Base-by-base conservation (phyloP, 1,284 basidiomycete genomes). In the Xerocomus amazonicus region DNA sequence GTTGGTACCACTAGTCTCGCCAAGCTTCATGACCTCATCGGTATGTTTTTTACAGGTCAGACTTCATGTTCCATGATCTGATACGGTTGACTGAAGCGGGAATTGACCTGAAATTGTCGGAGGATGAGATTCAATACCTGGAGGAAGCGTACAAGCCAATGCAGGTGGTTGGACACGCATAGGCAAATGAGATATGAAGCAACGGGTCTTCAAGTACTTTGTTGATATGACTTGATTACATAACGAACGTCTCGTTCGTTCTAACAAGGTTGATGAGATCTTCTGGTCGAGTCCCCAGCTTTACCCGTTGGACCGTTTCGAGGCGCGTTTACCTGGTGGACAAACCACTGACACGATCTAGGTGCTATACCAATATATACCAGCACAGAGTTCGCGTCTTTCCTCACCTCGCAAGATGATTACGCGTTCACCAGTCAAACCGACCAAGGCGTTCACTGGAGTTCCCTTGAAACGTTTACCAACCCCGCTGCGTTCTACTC, bases 61-160 rank as follows among this genome's bases (percentile, higher is more conserved):
- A 23, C 10, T 9, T 1, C 42, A n/a, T 27, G 6, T 28, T 19
- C 3, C n/a, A n/a, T 34, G 19, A 33, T 26, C 45, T 56, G 26
- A 61, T 29, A 12, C 4, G 19, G 29, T 1, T 5, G 9, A 19
- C 33, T 31, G 28, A 56, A 75, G 68, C 56, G 33, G 65, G 61
- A 0, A 48, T 72, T 14, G 53, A 70, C 6, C 56, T 78, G 45
- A 62, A 70, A 48, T 60, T 81, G 48, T 72, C 72, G 0, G 59
- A 63, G 16, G 79, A 80, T 44, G 79, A 81, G 55, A 67, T 76
- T 38, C 64, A 70, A 51, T 66, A 65, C 33, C 70, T 81, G 42
- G 70, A 72, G 43, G 69, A 74, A 53, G 60, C 66, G n/a, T 80
- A 80, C 59, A 57, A 46, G 19, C 70, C 76, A 6, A 61, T 66